These are phyloP conservation scores for Scleromitrula shiraiana DNA, from an alignment of 2,329 filamentous ascomycete species.

Conservation along the genomic window DNA sequence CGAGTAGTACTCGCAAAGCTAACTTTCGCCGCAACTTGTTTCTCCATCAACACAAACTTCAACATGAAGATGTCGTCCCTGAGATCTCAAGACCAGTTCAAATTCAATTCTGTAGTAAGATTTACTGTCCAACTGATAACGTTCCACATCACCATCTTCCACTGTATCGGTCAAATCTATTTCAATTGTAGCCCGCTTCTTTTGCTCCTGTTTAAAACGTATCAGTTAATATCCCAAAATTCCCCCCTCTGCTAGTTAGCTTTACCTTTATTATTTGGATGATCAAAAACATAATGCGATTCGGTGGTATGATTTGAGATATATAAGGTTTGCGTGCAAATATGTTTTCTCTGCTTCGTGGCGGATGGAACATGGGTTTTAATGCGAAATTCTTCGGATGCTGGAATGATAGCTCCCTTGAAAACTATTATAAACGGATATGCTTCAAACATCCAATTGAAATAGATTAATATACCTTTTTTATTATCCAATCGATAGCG, in stretches of 20 bases:
- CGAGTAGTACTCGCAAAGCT: no score
- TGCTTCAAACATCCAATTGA: not conserved
- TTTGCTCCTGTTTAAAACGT: not conserved
- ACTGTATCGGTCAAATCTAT: not conserved
- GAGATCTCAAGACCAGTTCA: not conserved
- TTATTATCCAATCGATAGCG: not conserved
- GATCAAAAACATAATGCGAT: not conserved
- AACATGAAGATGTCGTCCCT: not conserved
- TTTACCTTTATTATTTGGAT: slow-evolving; percentile 2
- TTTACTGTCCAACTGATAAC: not conserved
- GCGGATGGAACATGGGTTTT: not conserved
- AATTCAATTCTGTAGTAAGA: not conserved
- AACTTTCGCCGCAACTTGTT: no score
- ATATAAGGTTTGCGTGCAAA: not conserved
- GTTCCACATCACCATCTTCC: not conserved
- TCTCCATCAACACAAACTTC: not conserved
- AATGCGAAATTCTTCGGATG: not conserved
- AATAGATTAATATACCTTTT: not conserved
- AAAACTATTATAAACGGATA: not conserved
- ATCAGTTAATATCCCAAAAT: no score
- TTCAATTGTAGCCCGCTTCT: not conserved
- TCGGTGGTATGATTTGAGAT: slow-evolving; percentile 2
- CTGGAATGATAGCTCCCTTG: not conserved
- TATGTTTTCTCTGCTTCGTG: not conserved
- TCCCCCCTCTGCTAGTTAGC: not conserved